These are phyloP conservation scores for Aspergillus bombycis DNA, from an alignment of 2,329 filamentous ascomycete genomes.

Conservation along the genomic window DNA sequence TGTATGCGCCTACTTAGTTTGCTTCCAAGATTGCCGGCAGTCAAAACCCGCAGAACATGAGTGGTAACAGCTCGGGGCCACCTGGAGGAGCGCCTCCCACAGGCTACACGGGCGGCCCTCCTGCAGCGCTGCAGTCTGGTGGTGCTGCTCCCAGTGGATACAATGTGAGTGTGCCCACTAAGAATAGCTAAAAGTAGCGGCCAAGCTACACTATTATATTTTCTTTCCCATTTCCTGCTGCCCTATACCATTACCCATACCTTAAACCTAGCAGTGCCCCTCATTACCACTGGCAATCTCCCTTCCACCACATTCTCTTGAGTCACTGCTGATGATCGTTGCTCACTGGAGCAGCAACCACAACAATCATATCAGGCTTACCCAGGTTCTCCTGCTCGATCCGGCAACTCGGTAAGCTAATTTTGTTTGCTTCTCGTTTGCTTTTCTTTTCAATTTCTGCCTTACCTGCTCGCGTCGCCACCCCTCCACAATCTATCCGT, in stretches of 20 bases:
- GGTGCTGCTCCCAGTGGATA: conserved; percentile 47
- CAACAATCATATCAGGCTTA: conserved; percentile 62
- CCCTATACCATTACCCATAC: conserved; percentile 12
- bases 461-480: conserved; percentile 13
- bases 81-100: conserved; percentile 40
- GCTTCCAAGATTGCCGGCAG: conserved; percentile 44
- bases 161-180: conserved; percentile 49
- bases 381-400: conserved; percentile 42
- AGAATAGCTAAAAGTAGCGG: conserved; percentile 3
- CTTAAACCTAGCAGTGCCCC: conserved; percentile 4
- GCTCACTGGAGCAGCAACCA: conserved; percentile 30
- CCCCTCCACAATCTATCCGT: conserved; percentile 11
- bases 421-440: conserved; percentile 16
- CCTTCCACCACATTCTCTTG: background rate
- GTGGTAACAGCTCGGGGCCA: conserved; percentile 27
- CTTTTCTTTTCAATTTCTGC: conserved; percentile 14
- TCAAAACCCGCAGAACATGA: conserved; percentile 30
- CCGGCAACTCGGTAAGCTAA: conserved; percentile 41
- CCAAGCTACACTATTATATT: conserved; percentile 5
- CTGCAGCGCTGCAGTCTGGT: conserved; percentile 38
- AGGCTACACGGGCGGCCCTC: conserved; percentile 44
- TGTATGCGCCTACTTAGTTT: conserved; percentile 32
- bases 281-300: background rate
- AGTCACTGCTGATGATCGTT: conserved; percentile 9
- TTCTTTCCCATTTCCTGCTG: conserved; percentile 1